phyloP scores from a whole-genome alignment of 805 yeast genomes.

The Cyberlindnera suaveolens region DNA sequence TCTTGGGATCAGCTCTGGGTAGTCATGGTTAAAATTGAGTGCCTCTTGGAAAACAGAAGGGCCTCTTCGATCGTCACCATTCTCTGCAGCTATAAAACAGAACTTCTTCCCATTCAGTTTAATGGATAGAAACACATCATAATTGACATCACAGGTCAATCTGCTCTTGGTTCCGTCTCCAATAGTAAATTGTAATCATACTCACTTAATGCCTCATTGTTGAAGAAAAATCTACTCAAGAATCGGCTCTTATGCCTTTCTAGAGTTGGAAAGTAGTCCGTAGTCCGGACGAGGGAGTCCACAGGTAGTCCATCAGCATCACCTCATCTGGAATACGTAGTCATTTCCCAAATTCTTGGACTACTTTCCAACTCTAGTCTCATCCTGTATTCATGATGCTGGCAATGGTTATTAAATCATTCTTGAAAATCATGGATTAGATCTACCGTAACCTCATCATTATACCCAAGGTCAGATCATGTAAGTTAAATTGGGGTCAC shows the following conservation, averaged over 20 bases:
- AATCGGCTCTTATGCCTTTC: constrained; percentile 56
- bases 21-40: constrained; percentile 33
- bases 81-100: constrained; percentile 55
- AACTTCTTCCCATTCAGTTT: constrained; percentile 44
- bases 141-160: constrained; percentile 51
- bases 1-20: constrained; percentile 30
- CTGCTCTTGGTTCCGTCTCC: constrained; percentile 67
- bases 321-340: too few relatives aligned
- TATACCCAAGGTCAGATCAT: too few relatives aligned
- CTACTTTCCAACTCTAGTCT: too few relatives aligned
- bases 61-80: constrained; percentile 50
- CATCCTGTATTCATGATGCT: too few relatives aligned
- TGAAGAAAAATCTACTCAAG: constrained; percentile 46
- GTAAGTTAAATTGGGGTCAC: too few relatives aligned
- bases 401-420: too few relatives aligned
- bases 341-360: too few relatives aligned
- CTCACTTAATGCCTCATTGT: constrained; percentile 46
- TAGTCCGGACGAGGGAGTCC: too few relatives aligned
- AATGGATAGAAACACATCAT: constrained; percentile 62
- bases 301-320: too few relatives aligned
- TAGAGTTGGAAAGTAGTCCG: too few relatives aligned
- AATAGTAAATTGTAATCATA: constrained; percentile 64
- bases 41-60: constrained; percentile 52
- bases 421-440: too few relatives aligned
- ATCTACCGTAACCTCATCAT: too few relatives aligned